Evolutionary conservation across 2,329 filamentous ascomycete species (phyloP), one percentile per base, ranked within the genome.

Genomic region (Ambrosiella xylebori): DNA sequence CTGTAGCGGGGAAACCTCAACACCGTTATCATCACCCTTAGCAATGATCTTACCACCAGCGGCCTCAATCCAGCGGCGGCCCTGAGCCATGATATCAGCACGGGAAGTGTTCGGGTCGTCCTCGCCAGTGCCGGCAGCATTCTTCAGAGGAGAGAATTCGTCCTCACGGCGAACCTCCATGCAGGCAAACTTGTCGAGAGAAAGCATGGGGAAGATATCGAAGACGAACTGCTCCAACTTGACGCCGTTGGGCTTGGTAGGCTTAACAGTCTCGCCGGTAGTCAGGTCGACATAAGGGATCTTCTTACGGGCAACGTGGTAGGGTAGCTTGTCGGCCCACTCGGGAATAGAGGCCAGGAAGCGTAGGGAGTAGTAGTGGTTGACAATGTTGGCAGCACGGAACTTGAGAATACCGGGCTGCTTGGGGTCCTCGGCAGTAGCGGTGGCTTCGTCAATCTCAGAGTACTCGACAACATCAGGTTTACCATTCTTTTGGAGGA

Each of bases 391-490:
- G 67, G 91, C 93, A 59, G 93, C 91, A 62, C 93, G 86, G 82
- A 95, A 97, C 73, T 91, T 94, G 68, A 98, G 83, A 57, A 96
- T 76, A 59, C 81, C 83, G 2, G 81, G 76, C 66, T 95, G 83
- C 71, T 86, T 86, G 57, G 84, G 72, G 68, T 98, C 93, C 68
- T 84, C 81, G 63, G 90, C 91, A 72, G 94, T 88, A 59, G 91
- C 86, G n/a, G 88, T 93, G 62, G 81, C 84, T 63, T 80, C 73
- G 75, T 94, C 86, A 65, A 98, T 97, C 75, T 98, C 93, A 5
- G 89, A 95, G 77, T 98, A 98, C 74, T 98, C 93, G 57, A 98
- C 91, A 2, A 98, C 93, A 68, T 95, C 93, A 44, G 93, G 93
- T 73, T 86, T 89, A 71, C 90, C 90, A 70, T 97, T 94, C 80